Base-by-base conservation (phyloP, 345 rosid genomes). In the Brassica juncea region DNA sequence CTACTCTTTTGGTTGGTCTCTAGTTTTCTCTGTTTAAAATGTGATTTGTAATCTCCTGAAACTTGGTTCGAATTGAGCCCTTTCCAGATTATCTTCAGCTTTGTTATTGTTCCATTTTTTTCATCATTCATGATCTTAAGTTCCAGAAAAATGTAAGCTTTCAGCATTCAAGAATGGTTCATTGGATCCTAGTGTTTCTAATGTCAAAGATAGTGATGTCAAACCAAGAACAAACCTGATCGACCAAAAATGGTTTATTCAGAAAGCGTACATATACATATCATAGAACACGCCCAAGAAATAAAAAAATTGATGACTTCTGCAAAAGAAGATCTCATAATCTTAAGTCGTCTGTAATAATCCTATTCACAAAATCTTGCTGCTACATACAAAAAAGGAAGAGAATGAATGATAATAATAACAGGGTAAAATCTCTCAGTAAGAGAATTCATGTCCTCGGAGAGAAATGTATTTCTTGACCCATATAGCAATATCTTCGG, bases 401-500 rank as follows among this genome's bases (percentile, higher is more conserved):
- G 57, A 47, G 6, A 73, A 73, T 79, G 75, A 63, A 60, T 72
- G 3, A 19, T 67, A 59, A 27, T 23, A 62, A 62, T 19, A 74
- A 63, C 62, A 64, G 54, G 66, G 62, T 37, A 39, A 55, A 61
- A 0, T 3, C 3, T 14, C 64, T 86, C 84, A 95, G 81, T 93
- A 93, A 16, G 99, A 95, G 82, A 93, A 93, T 69, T 95, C 94
- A 19, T 95, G 93, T 19, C 97, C 97, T 25, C 98, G 81, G 16
- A 87, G n/a, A 58, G 96, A 95, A 71, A 91, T 93, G 66, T 90
- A 86, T 66, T 93, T 95, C 89, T 93, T 93, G 71, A 89, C 90
- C 98, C 97, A 91, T 69, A 95, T 91, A 21, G 96, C 87, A 28
- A 93, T 88, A 76, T 93, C 98, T 83, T 95, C 98, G 0, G 96